Conservation (phyloP, 768 basidiomycete species). For the Neoboletus magnificus region DNA sequence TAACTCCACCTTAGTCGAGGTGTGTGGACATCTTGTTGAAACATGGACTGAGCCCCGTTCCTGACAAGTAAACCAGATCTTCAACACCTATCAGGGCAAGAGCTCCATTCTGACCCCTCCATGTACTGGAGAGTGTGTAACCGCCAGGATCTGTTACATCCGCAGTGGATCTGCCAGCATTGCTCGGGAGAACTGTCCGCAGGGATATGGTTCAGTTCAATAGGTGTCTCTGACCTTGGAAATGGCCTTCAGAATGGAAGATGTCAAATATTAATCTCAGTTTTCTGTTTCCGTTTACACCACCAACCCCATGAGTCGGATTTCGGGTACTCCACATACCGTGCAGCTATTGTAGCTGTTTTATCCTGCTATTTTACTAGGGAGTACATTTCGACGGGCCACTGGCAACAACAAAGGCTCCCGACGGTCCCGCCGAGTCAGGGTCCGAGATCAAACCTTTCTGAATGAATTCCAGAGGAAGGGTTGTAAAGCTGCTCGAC, state of each 20-base stretch:
- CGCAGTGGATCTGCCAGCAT: constrained; percentile 68
- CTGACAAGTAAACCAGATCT: constrained; percentile 41
- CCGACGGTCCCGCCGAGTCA: too few relatives aligned
- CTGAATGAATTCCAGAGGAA: too few relatives aligned
- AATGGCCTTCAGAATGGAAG: background rate
- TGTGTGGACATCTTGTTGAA: constrained; percentile 28
- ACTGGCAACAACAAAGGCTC: too few relatives aligned
- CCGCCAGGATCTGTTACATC: constrained; percentile 74
- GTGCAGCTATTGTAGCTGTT: background rate
- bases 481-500: too few relatives aligned
- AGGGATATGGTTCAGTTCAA: constrained; percentile 67
- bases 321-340: background rate
- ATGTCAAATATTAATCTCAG: background rate
- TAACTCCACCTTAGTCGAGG: constrained; percentile 56
- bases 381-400: too few relatives aligned
- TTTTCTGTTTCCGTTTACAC: background rate
- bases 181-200: constrained; percentile 54
- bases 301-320: too few relatives aligned
- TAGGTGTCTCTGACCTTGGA: constrained; percentile 5
- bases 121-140: constrained; percentile 60
- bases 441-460: too few relatives aligned
- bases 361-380: too few relatives aligned
- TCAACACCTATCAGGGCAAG: constrained; percentile 73
- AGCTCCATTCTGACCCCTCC: constrained; percentile 49
- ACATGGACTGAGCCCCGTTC: background rate